phyloP scores from a whole-genome alignment of 352 stramenopile genomes.

The Globisporangium heterothallicum region DNA sequence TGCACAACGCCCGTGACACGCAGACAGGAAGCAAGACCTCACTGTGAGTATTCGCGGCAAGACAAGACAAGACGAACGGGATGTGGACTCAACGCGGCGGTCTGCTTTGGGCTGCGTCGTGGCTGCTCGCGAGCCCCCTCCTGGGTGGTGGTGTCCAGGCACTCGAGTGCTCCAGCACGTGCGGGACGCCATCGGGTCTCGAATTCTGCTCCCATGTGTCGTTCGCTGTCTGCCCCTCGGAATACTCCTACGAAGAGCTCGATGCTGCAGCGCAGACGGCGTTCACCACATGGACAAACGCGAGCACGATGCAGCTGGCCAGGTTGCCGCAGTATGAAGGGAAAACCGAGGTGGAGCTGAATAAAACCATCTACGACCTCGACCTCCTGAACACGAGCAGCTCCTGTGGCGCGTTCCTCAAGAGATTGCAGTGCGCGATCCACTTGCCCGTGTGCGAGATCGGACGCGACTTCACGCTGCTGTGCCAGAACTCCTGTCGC shows the following conservation, averaged over 20 bases:
- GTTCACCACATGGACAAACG: conserved; percentile 51
- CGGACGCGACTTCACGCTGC: conserved; percentile 51
- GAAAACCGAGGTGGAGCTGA: conserved; percentile 32
- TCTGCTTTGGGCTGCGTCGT: background rate
- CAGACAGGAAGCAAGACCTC: too few relatives aligned
- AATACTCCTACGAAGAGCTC: conserved; percentile 58
- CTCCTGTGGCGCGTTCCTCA: conserved; percentile 49
- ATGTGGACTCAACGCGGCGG: background rate
- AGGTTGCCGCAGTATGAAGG: conserved; percentile 46
- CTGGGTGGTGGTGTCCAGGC: conserved; percentile 6
- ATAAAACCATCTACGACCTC: conserved; percentile 30
- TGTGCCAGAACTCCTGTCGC: conserved; percentile 61
- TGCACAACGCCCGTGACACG: too few relatives aligned
- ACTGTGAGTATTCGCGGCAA: background rate
- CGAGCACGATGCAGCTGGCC: conserved; percentile 28
- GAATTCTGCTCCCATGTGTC: conserved; percentile 78
- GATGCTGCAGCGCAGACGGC: conserved; percentile 33
- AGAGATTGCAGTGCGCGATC: conserved; percentile 58
- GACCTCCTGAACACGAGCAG: conserved; percentile 65
- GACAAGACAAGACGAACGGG: background rate
- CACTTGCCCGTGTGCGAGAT: conserved; percentile 83
- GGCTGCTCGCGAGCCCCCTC: background rate
- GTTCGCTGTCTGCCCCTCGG: conserved; percentile 55
- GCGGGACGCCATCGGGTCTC: conserved; percentile 62
- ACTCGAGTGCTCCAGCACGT: conserved; percentile 61